These are phyloP conservation scores for Yamadazyma ubonensis DNA, from an alignment of 805 yeast species.

Conservation along the genomic window DNA sequence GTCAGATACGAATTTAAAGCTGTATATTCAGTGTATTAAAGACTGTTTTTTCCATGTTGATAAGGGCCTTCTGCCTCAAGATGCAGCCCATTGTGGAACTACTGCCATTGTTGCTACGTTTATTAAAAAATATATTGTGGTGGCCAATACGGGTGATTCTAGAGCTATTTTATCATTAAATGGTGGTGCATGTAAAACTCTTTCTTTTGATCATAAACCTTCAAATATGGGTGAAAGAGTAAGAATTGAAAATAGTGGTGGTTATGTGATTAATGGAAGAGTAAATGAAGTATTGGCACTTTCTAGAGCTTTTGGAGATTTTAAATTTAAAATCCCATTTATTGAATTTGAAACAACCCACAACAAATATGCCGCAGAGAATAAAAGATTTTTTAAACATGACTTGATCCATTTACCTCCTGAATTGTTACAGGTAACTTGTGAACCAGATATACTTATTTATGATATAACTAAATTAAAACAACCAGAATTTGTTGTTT, in stretches of 20 bases:
- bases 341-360: constrained; percentile 24
- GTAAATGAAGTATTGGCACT: constrained; percentile 44
- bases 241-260: constrained; percentile 41
- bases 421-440: constrained; percentile 42
- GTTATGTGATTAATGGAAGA: constrained; percentile 36
- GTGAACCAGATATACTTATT: constrained; percentile 42
- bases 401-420: constrained; percentile 40
- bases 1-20: constrained; percentile 12
- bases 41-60: constrained; percentile 40
- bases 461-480: constrained; percentile 27
- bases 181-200: constrained; percentile 59
- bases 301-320: constrained; percentile 46
- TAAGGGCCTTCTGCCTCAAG: constrained; percentile 25
- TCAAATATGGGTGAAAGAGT: constrained; percentile 43
- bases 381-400: constrained; percentile 21
- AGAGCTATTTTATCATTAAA: constrained; percentile 56
- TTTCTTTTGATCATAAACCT: constrained; percentile 47
- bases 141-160: constrained; percentile 77
- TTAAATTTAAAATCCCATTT: constrained; percentile 40
- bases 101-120: constrained; percentile 38
- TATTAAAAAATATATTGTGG: constrained; percentile 43
- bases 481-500: constrained; percentile 36
- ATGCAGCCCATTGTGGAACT: constrained; percentile 40
- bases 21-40: constrained; percentile 24
- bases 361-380: constrained; percentile 31